Percentiles rank a stretch among this genome's conserved stretches.
Evolutionary conservation across 805 yeast genomes (phyloP).

Genomic region (Brettanomyces custersianus): DNA sequence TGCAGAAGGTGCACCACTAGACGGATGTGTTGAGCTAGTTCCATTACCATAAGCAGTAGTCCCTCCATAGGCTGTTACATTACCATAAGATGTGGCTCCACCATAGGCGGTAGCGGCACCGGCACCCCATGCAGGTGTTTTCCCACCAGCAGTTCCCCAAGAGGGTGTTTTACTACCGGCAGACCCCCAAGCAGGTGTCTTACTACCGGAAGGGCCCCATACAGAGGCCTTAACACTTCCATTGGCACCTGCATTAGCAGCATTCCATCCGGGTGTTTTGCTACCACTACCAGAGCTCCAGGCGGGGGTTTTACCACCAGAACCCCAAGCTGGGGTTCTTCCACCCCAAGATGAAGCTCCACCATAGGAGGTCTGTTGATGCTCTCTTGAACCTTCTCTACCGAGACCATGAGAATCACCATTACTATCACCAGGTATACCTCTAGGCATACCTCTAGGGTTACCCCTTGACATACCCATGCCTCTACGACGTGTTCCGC

Average conservation of each 20-base stretch:
- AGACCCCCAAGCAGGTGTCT: conserved; percentile 34
- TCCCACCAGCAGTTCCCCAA: conserved; percentile 24
- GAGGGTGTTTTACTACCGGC: conserved; percentile 32
- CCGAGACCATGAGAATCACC: neutral
- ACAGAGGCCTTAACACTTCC: conserved; percentile 41
- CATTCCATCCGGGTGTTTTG: conserved; percentile 45
- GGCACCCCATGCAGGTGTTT: conserved; percentile 32
- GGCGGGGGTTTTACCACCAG: conserved; percentile 21
- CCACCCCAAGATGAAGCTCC: neutral
- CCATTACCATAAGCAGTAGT: conserved; percentile 7
- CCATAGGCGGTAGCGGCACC: conserved; percentile 22
- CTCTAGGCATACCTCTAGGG: conserved; percentile 15
- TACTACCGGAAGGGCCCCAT: conserved; percentile 35
- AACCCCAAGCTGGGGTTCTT: neutral
- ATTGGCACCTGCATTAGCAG: conserved; percentile 22
- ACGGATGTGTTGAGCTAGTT: too few relatives aligned
- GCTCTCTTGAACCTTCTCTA: neutral
- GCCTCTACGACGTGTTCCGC: neutral
- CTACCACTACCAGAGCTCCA: conserved; percentile 29
- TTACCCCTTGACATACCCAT: conserved; percentile 7
- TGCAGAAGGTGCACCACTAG: conserved; percentile 29
- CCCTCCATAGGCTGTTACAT: conserved; percentile 4
- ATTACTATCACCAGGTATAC: conserved; percentile 14
- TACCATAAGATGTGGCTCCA: conserved; percentile 20
- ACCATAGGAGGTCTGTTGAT: neutral